A percentile compares a stretch with the other conserved stretches of the same genome.
phyloP scores from a whole-genome alignment of 768 basidiomycete genomes.

The Leccinum sublutescens region DNA sequence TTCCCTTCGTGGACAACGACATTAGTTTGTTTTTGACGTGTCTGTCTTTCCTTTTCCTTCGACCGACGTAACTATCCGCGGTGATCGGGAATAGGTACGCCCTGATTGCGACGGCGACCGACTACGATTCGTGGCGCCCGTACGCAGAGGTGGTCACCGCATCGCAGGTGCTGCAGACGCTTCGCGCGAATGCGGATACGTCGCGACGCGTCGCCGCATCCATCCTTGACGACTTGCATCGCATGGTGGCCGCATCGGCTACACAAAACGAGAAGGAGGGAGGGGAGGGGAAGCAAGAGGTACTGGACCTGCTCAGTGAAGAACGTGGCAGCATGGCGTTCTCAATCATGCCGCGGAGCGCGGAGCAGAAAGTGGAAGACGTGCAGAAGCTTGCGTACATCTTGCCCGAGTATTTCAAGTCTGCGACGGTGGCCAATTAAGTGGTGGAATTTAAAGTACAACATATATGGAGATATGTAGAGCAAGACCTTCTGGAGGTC shows the following conservation, averaged over 20 bases:
- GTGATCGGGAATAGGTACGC: constrained; percentile 66
- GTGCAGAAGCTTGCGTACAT: constrained; percentile 69
- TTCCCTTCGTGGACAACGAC: neutral
- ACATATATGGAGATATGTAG: too few relatives aligned
- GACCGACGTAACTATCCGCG: neutral
- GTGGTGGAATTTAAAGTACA: neutral
- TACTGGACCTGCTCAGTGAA: constrained; percentile 51
- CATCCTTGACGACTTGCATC: constrained; percentile 60
- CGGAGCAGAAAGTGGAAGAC: constrained; percentile 55
- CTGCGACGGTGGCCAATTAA: neutral
- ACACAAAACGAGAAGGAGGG: neutral
- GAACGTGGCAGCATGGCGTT: constrained; percentile 83
- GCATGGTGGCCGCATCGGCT: neutral
- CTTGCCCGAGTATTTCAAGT: constrained; percentile 70
- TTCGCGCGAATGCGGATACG: constrained; percentile 83
- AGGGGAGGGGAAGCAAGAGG: neutral
- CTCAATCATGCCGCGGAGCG: constrained; percentile 75
- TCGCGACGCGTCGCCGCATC: constrained; percentile 72
- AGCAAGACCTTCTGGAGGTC: too few relatives aligned
- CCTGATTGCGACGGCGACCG: constrained; percentile 85
- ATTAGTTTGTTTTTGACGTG: too few relatives aligned
- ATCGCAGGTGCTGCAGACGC: constrained; percentile 86
- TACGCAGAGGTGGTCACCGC: constrained; percentile 82
- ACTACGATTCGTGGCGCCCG: constrained; percentile 94
- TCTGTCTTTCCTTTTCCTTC: neutral